These are phyloP conservation scores for Aspergillus arachidicola DNA, from an alignment of 2,329 filamentous ascomycete species.

Conservation along the genomic window DNA sequence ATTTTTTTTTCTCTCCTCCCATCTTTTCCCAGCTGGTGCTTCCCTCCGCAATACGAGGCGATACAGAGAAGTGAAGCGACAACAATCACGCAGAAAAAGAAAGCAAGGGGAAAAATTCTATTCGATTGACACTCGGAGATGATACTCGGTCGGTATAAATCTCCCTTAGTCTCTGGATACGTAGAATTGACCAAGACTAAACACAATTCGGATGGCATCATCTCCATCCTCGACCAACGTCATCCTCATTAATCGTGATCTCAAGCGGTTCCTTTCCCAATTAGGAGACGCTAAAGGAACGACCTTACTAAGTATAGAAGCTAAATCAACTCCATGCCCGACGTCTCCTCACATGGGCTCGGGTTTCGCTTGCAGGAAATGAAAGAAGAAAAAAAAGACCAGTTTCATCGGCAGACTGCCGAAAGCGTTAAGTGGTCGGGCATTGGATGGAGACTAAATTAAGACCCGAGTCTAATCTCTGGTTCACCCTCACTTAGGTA, in stretches of 20 bases:
- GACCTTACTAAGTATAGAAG: background rate
- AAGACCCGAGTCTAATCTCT: constrained; percentile 3
- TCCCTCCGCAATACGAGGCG: background rate
- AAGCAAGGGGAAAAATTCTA: background rate
- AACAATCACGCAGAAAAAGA: background rate
- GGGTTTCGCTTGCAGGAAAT: constrained; percentile 1
- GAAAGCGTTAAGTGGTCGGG: background rate
- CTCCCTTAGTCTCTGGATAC: background rate
- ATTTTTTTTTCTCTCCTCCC: background rate
- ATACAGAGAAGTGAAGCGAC: background rate
- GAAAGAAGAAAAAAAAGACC: background rate
- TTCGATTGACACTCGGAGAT: background rate
- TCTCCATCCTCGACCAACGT: background rate
- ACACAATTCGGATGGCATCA: background rate
- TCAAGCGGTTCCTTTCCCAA: background rate
- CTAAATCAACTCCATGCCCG: background rate
- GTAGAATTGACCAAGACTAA: too few species aligned
- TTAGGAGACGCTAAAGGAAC: background rate
- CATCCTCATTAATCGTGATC: background rate
- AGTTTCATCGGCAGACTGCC: background rate
- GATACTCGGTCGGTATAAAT: background rate
- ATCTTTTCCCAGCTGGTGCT: background rate
- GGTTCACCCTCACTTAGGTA: background rate
- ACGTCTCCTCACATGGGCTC: background rate
- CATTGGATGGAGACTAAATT: background rate